These are phyloP conservation scores for Exsudoporus frostii DNA, from an alignment of 768 basidiomycete species.

Conservation along the genomic window DNA sequence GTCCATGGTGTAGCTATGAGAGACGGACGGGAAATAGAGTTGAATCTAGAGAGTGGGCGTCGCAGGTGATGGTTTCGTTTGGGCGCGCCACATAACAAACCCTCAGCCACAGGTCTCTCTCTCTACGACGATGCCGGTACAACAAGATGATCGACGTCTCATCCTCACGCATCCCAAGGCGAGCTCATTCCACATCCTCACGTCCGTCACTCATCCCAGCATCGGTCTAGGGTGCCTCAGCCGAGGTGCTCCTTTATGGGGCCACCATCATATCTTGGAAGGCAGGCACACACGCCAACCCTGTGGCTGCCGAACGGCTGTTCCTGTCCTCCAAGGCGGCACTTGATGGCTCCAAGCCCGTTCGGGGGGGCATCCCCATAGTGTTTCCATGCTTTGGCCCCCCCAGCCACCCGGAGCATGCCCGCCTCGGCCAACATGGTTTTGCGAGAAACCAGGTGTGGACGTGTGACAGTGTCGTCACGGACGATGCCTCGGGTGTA, in stretches of 20 bases:
- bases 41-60: not conserved
- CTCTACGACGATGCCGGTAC: slow-evolving; percentile 50
- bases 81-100: slow-evolving; percentile 19
- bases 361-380: slow-evolving; percentile 54
- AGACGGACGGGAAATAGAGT: not conserved
- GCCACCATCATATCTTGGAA: slow-evolving; percentile 90
- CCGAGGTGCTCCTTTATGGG: slow-evolving; percentile 71
- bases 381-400: slow-evolving; percentile 91
- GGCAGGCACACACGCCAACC: slow-evolving; percentile 36
- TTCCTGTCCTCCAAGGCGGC: slow-evolving; percentile 80
- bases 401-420: slow-evolving; percentile 71
- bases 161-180: slow-evolving; percentile 66
- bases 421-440: slow-evolving; percentile 78
- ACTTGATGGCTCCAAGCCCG: slow-evolving; percentile 78
- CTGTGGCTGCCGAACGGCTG: slow-evolving; percentile 57
- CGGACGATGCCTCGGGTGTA: slow-evolving; percentile 68
- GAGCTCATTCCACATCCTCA: not conserved
- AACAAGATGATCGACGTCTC: slow-evolving; percentile 41
- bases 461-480: slow-evolving; percentile 59
- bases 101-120: slow-evolving; percentile 3
- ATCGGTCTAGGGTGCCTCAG: slow-evolving; percentile 55
- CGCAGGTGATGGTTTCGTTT: slow-evolving; percentile 7
- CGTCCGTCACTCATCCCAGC: not conserved
- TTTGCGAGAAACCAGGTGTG: slow-evolving; percentile 82
- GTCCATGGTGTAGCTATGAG: slow-evolving; percentile 54